Evolutionary conservation across 805 yeast species (phyloP), one percentile per base, ranked within the genome.

Genomic region (Kazachstania viticola): DNA sequence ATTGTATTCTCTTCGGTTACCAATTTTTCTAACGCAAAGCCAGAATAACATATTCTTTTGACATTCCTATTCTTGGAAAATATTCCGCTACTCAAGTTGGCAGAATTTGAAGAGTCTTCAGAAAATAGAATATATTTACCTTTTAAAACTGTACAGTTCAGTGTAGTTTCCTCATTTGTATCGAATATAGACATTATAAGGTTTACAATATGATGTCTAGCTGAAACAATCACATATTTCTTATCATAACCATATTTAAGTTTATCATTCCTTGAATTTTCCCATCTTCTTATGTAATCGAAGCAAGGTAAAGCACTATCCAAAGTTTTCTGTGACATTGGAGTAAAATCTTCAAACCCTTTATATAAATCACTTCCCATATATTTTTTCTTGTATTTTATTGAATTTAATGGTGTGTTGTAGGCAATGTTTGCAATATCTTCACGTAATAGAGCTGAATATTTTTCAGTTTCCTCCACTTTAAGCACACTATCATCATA

Each of bases 121-220:
- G 51, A 45, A 14, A 54, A 31, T 13, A 45, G 25, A 17, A 54
- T 33, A 14, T 30, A 32, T 3, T 48, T 49, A 7, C 38, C 39
- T 8, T 39, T 39, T 8, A 43, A 15, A 24, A 35, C 33, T 0
- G 49, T 42, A 21, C 44, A 32, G 11, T 32, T 31, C 1, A 39
- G 17, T 11, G 33, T 35, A n/a, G 37, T 34, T 14, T 39, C 33
- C 35, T 14, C 28, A 28, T 9, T 27, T 31, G 17, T 41, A 18
- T 37, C 29, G 37, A 46, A 54, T 1, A 48, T 33, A 4, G 39
- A 31, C 55, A 51, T 49, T 4, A 44, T 37, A 3, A 54, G 18
- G 12, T 51, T 48, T 9, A 46, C 48, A 13, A 54, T 35, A 29
- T 49, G 49, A 32, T 54, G 60, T 30, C 60, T 42, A 4, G 55